These are phyloP conservation scores for Periconia macrospinosa DNA, from an alignment of 2,329 filamentous ascomycete genomes.

Conservation along the genomic window DNA sequence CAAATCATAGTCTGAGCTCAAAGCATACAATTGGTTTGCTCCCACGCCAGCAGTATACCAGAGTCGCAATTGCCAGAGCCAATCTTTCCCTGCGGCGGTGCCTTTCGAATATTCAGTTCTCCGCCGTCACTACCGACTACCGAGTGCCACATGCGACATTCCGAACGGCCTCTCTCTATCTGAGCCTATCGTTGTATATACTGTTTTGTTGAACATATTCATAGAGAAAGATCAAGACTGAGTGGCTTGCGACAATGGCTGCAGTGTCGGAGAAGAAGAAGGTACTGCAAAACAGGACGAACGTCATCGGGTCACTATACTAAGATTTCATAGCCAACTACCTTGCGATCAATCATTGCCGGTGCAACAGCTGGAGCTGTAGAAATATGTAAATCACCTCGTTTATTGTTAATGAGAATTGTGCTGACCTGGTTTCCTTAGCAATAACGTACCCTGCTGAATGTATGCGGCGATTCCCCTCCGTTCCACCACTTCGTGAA, in stretches of 20 bases:
- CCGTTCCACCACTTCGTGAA: background rate
- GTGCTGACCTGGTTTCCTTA: conserved; percentile 36
- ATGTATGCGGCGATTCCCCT: conserved; percentile 58
- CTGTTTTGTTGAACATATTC: too few relatives aligned
- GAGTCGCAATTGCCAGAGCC: too few relatives aligned
- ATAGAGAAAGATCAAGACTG: too few relatives aligned
- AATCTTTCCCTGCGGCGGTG: too few relatives aligned
- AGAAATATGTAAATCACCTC: conserved; percentile 71
- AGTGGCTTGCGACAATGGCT: conserved; percentile 3
- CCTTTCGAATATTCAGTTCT: too few relatives aligned
- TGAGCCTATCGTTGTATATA: too few relatives aligned
- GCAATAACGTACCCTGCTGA: conserved; percentile 94
- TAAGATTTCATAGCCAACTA: conserved; percentile 62
- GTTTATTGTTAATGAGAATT: background rate
- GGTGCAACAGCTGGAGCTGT: conserved; percentile 92
- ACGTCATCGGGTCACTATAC: conserved; percentile 1
- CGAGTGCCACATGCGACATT: too few relatives aligned
- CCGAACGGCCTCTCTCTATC: too few relatives aligned
- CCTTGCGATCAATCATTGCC: conserved; percentile 85
- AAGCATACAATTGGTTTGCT: background rate
- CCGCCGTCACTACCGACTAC: too few relatives aligned
- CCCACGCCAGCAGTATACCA: too few relatives aligned
- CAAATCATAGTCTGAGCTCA: background rate
- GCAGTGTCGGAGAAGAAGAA: conserved; percentile 40
- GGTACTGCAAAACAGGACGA: conserved; percentile 10